A percentile compares a stretch with the other conserved stretches of the same genome.
phyloP scores from a whole-genome alignment of 1,284 basidiomycete genomes.

The Marasmius sp. region DNA sequence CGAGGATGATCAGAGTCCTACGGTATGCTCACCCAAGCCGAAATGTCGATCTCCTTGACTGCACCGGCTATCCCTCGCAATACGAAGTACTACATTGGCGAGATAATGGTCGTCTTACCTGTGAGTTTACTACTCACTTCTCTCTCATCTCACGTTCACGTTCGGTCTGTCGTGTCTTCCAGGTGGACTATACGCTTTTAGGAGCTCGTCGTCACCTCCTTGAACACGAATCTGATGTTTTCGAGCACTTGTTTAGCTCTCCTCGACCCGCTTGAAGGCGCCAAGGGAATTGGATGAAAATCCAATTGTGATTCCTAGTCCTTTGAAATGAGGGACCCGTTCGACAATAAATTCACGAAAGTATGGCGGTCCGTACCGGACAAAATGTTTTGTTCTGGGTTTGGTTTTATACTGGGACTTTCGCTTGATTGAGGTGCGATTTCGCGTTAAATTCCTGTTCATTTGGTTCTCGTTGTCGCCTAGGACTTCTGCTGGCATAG shows the following conservation, averaged over 20 bases:
- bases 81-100: conserved; percentile 19
- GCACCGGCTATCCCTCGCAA: not conserved
- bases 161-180: not conserved
- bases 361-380: too few species aligned
- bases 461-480: too few species aligned
- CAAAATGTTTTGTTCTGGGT: too few species aligned
- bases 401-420: too few species aligned
- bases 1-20: not conserved
- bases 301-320: conserved; percentile 29
- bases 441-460: too few species aligned
- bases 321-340: too few species aligned
- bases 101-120: conserved; percentile 20
- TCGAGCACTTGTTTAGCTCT: conserved; percentile 28
- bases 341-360: too few species aligned
- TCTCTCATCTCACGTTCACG: not conserved
- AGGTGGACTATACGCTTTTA: conserved; percentile 36
- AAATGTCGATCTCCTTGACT: not conserved
- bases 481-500: too few species aligned
- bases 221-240: conserved; percentile 33
- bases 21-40: not conserved
- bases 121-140: conserved; percentile 6
- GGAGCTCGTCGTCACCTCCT: conserved; percentile 36
- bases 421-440: too few species aligned
- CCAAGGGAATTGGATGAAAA: conserved; percentile 26
- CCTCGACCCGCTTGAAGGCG: conserved; percentile 16